Percentiles rank a stretch among this genome's conserved stretches.
These are phyloP conservation scores for Xanthoparmelia taractica DNA, from an alignment of 495 filamentous ascomycete genomes.

Conservation along the genomic window DNA sequence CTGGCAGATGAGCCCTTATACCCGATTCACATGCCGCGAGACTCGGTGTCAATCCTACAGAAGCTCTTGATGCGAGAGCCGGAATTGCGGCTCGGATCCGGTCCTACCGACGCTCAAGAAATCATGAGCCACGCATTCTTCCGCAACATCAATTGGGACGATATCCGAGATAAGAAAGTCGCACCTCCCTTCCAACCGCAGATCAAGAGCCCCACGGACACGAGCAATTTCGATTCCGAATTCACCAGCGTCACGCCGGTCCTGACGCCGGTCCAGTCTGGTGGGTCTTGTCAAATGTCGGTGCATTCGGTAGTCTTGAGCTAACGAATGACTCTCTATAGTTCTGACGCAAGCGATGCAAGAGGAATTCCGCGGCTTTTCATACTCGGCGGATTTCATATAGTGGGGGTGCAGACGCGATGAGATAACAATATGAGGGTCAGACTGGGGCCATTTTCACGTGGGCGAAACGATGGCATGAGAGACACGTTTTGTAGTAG, in stretches of 20 bases:
- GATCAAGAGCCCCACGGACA: slow-evolving; percentile 88
- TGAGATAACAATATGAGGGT: too few relatives aligned
- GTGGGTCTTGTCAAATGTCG: slow-evolving; percentile 48
- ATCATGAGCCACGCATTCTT: slow-evolving; percentile 99
- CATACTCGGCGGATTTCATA: slow-evolving; percentile 74
- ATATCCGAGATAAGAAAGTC: slow-evolving; percentile 91
- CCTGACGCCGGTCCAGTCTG: slow-evolving; percentile 92
- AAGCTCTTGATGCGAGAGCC: slow-evolving; percentile 95
- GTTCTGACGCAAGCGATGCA: slow-evolving; percentile 98
- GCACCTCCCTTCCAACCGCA: slow-evolving; percentile 80
- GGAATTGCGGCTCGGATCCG: slow-evolving; percentile 82
- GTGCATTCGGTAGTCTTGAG: slow-evolving; percentile 11
- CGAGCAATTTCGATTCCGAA: slow-evolving; percentile 97
- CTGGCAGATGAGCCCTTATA: slow-evolving; percentile 96
- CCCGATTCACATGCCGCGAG: slow-evolving; percentile 97
- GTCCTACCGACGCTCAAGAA: slow-evolving; percentile 96
- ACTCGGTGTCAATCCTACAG: slow-evolving; percentile 95
- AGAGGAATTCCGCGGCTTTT: slow-evolving; percentile 99
- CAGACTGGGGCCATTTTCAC: too few relatives aligned
- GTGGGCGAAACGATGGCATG: too few relatives aligned
- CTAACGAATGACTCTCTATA: slow-evolving; percentile 37
- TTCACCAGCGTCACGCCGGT: slow-evolving; percentile 99
- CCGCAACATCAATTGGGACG: slow-evolving; percentile 95
- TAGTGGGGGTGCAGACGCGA: slow-evolving; percentile 25
- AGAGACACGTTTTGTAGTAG: too few relatives aligned